Evolutionary conservation across 176 grass and related monocot genomes (phyloP), one percentile per base, ranked within the genome.

Genomic region (Cenchrus fungigraminus): DNA sequence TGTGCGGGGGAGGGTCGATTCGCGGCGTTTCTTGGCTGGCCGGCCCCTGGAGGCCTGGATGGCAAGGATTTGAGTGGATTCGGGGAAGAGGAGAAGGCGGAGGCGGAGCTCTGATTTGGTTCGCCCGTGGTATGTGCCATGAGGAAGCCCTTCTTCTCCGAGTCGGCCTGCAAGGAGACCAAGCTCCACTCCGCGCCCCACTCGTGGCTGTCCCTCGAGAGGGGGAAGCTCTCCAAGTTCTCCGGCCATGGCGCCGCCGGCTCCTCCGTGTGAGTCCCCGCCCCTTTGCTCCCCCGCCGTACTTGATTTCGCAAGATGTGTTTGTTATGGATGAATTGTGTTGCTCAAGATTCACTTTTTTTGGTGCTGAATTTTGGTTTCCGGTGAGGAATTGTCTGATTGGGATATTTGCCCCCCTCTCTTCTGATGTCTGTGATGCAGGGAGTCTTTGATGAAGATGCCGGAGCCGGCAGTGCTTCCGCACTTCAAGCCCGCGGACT

Each of bases 141-240:
- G 97, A 98, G 93, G 91, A 98, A 94, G 86, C 86, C 95, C 80
- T 98, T 98, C 87, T 90, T 94, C 86, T 92, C 95, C 80, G 93
- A 96, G 73, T 90, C 90, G 17, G 61, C 85, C 82, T 96, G 79
- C 82, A 94, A 93, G 84, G 97, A 96, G 87, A 95, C 97, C 46
- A 91, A 95, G 83, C 84, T 98, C 44, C 97, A 94, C 46, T 79
- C 85, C 49, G 89, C 94, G 63, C 86, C 91, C 53, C 94, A 95
- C 73, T 95, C 96, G 66, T 95, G 96, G 96, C 85, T 98, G 61
- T 89, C 91, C 43, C 87, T 92, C 47, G 97, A 99, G 43, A 94
- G 90, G 73, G 91, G 93, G 7, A 99, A 96, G 83, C 88, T 96
- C 66, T 91, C 88, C 51, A 98, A 98, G 83, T 90, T 91, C 65